These are phyloP conservation scores for Luffa aegyptiaca DNA, from an alignment of 306 rosid species.

Conservation along the genomic window DNA sequence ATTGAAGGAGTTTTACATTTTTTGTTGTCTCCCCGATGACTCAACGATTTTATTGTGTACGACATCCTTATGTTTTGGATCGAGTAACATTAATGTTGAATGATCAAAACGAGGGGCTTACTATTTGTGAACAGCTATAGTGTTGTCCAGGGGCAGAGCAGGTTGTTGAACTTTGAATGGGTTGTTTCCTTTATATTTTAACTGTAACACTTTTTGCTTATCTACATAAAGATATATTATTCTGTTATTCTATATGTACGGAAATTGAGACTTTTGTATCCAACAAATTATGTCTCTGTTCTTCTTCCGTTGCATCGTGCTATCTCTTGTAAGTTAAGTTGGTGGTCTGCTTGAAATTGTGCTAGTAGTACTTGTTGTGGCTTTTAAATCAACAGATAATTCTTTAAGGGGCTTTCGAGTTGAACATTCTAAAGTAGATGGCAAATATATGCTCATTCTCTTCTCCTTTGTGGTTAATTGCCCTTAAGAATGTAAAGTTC, in stretches of 20 bases:
- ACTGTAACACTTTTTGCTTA: not conserved
- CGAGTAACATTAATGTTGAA: not conserved
- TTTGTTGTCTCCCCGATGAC: not conserved
- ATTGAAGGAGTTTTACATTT: constrained; percentile 1
- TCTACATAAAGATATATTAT: not conserved
- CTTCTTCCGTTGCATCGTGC: not conserved
- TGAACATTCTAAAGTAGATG: not conserved
- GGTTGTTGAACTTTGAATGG: not conserved
- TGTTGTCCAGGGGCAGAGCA: not conserved
- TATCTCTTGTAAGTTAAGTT: not conserved
- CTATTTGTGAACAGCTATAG: not conserved
- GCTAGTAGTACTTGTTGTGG: not conserved
- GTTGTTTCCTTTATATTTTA: not conserved
- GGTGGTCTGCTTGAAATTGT: not conserved
- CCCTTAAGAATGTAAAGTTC: not conserved
- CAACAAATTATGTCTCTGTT: not conserved
- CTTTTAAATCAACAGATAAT: not conserved
- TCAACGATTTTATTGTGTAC: not conserved
- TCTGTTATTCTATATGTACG: not conserved
- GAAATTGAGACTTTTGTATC: not conserved
- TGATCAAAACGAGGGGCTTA: not conserved
- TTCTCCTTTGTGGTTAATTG: not conserved
- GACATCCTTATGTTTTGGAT: not conserved
- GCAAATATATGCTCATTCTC: not conserved
- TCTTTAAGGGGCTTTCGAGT: not conserved